Evolutionary conservation across 257 asterid genomes (phyloP).

Genomic region (Gynochthodes officinalis): DNA sequence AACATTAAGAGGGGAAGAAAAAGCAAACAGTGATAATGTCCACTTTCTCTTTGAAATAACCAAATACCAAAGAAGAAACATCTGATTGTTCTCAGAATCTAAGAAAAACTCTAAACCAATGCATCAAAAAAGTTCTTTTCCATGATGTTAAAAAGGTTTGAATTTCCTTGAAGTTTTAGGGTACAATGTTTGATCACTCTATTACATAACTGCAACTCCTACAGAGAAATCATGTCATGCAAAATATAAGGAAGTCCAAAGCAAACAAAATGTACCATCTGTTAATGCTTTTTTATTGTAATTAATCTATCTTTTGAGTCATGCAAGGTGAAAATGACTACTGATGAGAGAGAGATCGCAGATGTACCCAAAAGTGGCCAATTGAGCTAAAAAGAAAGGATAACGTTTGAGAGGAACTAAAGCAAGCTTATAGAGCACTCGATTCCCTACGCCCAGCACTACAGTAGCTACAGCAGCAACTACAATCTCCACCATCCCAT

Average conservation of each 20-base stretch:
- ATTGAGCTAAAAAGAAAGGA: slow-evolving; percentile 93
- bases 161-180: not conserved
- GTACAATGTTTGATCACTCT: not conserved
- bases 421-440: slow-evolving; percentile 91
- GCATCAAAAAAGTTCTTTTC: not conserved
- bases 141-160: not conserved
- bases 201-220: not conserved
- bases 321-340: too few relatives aligned
- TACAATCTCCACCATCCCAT: slow-evolving; percentile 55
- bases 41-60: not conserved
- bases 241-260: not conserved
- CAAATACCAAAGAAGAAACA: not conserved
- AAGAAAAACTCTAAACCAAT: not conserved
- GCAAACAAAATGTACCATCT: not conserved
- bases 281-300: not conserved
- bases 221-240: not conserved
- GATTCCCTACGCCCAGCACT: slow-evolving; percentile 87
- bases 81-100: not conserved
- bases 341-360: not conserved
- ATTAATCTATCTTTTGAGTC: not conserved
- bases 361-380: slow-evolving; percentile 87
- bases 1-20: not conserved
- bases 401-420: slow-evolving; percentile 80
- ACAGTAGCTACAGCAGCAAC: slow-evolving; percentile 77
- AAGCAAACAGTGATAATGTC: not conserved